Percentiles rank a stretch among this genome's conserved stretches.
Evolutionary conservation across 1,139 yeast species (phyloP).

Genomic region (Torulaspora globosa): DNA sequence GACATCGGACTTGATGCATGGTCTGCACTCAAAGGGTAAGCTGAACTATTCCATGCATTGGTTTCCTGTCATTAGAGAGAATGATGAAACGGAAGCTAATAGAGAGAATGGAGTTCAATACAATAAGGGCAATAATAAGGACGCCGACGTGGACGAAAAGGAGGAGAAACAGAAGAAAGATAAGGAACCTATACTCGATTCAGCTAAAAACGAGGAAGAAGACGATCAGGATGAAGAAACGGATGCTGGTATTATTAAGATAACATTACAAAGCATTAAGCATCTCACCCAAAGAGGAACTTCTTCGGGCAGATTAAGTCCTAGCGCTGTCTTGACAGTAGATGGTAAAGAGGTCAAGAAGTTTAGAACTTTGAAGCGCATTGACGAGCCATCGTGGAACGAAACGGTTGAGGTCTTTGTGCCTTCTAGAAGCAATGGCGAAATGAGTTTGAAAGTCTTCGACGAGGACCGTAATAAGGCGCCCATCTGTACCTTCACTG

Average conservation of each 20-base stretch:
- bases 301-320: slow-evolving; percentile 64
- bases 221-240: slow-evolving; percentile 43
- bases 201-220: slow-evolving; percentile 22
- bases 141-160: slow-evolving; percentile 6
- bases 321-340: slow-evolving; percentile 62
- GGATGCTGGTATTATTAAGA: slow-evolving; percentile 67
- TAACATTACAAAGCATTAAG: slow-evolving; percentile 68
- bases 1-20: slow-evolving; percentile 39
- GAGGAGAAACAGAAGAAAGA: slow-evolving; percentile 12
- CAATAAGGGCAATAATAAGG: slow-evolving; percentile 9
- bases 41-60: slow-evolving; percentile 60
- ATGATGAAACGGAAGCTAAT: slow-evolving; percentile 5
- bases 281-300: slow-evolving; percentile 63
- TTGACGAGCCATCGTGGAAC: slow-evolving; percentile 71
- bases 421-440: slow-evolving; percentile 54
- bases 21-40: slow-evolving; percentile 58
- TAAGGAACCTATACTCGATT: slow-evolving; percentile 14
- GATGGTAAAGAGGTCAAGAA: slow-evolving; percentile 51
- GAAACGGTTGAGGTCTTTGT: slow-evolving; percentile 58
- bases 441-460: slow-evolving; percentile 51
- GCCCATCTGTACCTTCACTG: slow-evolving; percentile 43
- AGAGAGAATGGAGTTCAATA: slow-evolving; percentile 5
- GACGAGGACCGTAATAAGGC: slow-evolving; percentile 49
- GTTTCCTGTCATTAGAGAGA: slow-evolving; percentile 44
- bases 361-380: slow-evolving; percentile 59